Evolutionary conservation across 306 rosid species (phyloP), one percentile per base, ranked within the genome.

Genomic region (Vigna unguiculata): DNA sequence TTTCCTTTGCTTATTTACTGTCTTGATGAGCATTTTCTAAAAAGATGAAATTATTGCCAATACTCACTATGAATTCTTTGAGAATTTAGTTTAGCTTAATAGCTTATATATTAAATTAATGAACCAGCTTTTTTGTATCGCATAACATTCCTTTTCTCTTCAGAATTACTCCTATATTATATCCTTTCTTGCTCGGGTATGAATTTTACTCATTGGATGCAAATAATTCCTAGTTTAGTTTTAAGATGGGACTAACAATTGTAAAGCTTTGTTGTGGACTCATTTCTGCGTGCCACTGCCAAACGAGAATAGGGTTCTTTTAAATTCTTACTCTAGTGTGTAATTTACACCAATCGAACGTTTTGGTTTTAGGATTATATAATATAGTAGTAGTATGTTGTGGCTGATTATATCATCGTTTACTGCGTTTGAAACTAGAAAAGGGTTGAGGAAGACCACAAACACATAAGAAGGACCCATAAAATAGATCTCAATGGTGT

Each of bases 181-280:
- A 47, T 52, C 48, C 57, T 24, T 70, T 57, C 14, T 52, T 38
- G 36, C 73, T 41, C 19, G 15, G 53, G 43, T 51, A 40, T 49
- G 17, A 16, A 48, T 25, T 60, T 79, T 14, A 71, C 36, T 60
- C 47, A 46, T 34, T 46, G 52, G 30, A 59, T 15, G 40, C 45
- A 22, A 40, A 69, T 22, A 47, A 48, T 13, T 34, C 9, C 36
- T 30, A 15, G 16, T 30, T 68, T 30, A 24, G 43, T 28, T 30
- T 58, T 58, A 36, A 30, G 17, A 58, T 46, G 60, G 64, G 52
- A 45, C 62, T 45, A 34, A 10, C 17, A 58, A 43, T 40, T 20
- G 61, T 78, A 32, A 45, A 48, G 21, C 71, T 16, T 60, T 28
- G 64, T 59, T 69, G 69, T 58, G 71, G 63, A 47, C 28, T 58